These are phyloP conservation scores for Kwoniella mangroviensis DNA, from an alignment of 768 basidiomycete species.

Conservation along the genomic window DNA sequence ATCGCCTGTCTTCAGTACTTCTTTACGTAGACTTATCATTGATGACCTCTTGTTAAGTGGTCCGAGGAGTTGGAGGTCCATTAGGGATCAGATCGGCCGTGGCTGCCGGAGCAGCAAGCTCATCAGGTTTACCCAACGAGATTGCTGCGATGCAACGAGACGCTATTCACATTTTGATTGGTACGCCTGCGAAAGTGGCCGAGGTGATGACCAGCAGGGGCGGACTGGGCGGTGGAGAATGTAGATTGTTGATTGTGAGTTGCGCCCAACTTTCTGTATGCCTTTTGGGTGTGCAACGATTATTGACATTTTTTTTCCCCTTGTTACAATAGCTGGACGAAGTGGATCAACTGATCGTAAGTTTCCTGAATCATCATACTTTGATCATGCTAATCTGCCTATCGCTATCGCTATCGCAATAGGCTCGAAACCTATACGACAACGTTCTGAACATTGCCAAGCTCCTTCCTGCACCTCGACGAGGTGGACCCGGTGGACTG, in stretches of 20 bases:
- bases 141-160: slow-evolving; percentile 83
- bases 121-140: slow-evolving; percentile 72
- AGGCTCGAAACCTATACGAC: slow-evolving; percentile 87
- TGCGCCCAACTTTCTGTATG: background rate
- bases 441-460: slow-evolving; percentile 93
- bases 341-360: slow-evolving; percentile 90
- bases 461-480: slow-evolving; percentile 83
- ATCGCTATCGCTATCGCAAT: no score
- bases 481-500: slow-evolving; percentile 48
- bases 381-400: background rate
- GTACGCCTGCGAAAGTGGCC: slow-evolving; percentile 94
- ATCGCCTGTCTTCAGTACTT: background rate
- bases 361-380: slow-evolving; percentile 2
- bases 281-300: background rate
- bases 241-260: slow-evolving; percentile 78
- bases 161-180: slow-evolving; percentile 92
- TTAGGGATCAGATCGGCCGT: slow-evolving; percentile 90
- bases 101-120: slow-evolving; percentile 70
- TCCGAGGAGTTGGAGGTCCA: slow-evolving; percentile 84
- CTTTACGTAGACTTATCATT: background rate
- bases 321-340: slow-evolving; percentile 70
- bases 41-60: slow-evolving; percentile 29
- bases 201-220: slow-evolving; percentile 83
- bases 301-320: background rate
- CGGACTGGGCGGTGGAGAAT: slow-evolving; percentile 78